Evolutionary conservation across 805 yeast genomes (phyloP), one percentile per base, ranked within the genome.

Genomic region (Saturnispora bothae): DNA sequence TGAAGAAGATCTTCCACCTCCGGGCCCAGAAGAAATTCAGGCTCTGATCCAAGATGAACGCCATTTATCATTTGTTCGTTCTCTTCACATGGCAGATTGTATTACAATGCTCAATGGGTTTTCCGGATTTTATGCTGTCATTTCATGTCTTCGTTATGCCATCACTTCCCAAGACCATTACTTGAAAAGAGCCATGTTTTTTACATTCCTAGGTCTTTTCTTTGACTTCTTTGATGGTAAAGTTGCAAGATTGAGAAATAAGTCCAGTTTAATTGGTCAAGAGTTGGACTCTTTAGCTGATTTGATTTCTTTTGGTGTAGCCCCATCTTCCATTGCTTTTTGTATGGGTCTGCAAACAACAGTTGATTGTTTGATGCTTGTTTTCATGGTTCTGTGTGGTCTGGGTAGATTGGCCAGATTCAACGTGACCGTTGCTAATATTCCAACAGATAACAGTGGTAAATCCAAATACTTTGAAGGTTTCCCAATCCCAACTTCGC

Each of bases 251-350:
- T 71, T 92, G 64, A 75, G 96, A 63, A 82, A 86, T 57, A 85
- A 88, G 64, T 74, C 94, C 3, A 80, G 94, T 10, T 69, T 92
- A 39, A 83, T 92, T 83, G 98, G 98, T 43, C 97, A 92, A 61
- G 98, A 92, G 63, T 73, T 92, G 52, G 98, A 92, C 57, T 88
- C 96, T 1, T 70, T 92, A 50, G 98, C 98, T 17, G 98, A 92
- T 61, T 73, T 92, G 52, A 73, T 89, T 27, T 83, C 95, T 10
- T 92, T 92, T 57, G 94, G 96, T 45, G 95, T 89, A 25, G 88
- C 95, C 2, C 98, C 98, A 2, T 95, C 96, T 6, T 69, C 85
- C 13, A 78, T 84, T 57, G 98, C 94, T 4, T 92, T 86, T 58
- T 76, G 88, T 33, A 73, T 88, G 54, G 98, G 98, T 4, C 75